These are phyloP conservation scores for Aspergillus thermomutatus DNA, from an alignment of 2,329 filamentous ascomycete species.

Conservation along the genomic window DNA sequence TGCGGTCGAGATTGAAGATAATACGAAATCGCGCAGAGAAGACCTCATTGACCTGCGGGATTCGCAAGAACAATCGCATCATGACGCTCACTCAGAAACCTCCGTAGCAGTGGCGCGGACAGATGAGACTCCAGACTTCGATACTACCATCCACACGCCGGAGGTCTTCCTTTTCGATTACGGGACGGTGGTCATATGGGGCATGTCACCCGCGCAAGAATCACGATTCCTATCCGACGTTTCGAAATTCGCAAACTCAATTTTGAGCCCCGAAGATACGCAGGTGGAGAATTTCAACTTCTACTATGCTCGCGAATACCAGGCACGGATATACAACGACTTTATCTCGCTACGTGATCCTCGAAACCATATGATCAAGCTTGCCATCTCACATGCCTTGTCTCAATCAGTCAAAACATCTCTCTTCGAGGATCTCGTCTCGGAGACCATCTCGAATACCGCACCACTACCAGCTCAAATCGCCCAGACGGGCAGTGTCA, in stretches of 20 bases:
- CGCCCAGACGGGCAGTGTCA: conserved; percentile 86
- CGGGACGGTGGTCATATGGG: conserved; percentile 96
- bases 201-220: conserved; percentile 89
- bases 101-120: conserved; percentile 21
- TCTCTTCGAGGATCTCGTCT: conserved; percentile 91
- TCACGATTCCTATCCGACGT: conserved; percentile 90
- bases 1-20: conserved; percentile 64
- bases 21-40: conserved; percentile 54
- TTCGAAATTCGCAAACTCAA: conserved; percentile 88
- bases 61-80: conserved; percentile 30
- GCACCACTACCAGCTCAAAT: conserved; percentile 93
- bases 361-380: conserved; percentile 95
- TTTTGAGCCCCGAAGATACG: conserved; percentile 80
- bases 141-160: conserved; percentile 83
- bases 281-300: conserved; percentile 99
- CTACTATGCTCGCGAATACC: conserved; percentile 97
- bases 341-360: conserved; percentile 95
- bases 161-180: conserved; percentile 98
- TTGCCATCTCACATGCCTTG: conserved; percentile 92
- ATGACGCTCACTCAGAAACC: conserved; percentile 20
- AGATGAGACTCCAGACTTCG: conserved; percentile 63
- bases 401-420: conserved; percentile 98
- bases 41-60: conserved; percentile 62
- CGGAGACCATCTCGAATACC: conserved; percentile 87
- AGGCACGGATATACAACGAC: conserved; percentile 98